phyloP scores from a whole-genome alignment of 2,329 filamentous ascomycete species.

The Phyllosticta citriasiana region DNA sequence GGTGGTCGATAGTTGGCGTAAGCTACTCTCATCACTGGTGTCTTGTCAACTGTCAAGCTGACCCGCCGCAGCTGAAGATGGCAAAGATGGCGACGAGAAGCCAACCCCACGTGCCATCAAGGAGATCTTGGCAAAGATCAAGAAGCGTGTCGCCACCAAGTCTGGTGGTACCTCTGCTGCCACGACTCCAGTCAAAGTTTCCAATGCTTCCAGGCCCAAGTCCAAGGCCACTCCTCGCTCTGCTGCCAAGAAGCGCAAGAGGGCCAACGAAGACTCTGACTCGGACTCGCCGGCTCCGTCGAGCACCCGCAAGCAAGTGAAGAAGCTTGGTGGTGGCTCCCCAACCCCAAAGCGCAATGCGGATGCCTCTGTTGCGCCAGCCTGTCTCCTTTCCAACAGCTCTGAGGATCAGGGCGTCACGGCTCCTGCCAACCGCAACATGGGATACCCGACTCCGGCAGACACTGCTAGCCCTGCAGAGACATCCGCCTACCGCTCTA shows the following conservation, averaged over 20 bases:
- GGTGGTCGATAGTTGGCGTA: conserved; percentile 6
- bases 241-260: background rate
- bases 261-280: background rate
- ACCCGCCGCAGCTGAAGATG: background rate
- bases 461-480: background rate
- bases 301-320: background rate
- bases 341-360: background rate
- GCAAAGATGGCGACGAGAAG: conserved; percentile 3
- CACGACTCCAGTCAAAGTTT: background rate
- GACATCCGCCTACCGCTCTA: background rate
- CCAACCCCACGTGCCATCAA: conserved; percentile 8
- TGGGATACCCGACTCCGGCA: background rate
- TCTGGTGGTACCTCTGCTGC: background rate
- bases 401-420: background rate
- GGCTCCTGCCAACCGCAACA: background rate
- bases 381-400: background rate
- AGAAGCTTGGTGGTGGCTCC: background rate
- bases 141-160: background rate
- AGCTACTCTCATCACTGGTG: background rate
- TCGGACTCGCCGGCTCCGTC: background rate
- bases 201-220: background rate
- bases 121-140: conserved; percentile 6
- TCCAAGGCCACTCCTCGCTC: background rate
- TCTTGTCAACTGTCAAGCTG: background rate
- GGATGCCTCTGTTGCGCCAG: background rate